A percentile compares a stretch with the other conserved stretches of the same genome.
Conservation (phyloP, 2,329 filamentous ascomycete species). For the Pseudogymnoascus sp. region DNA sequence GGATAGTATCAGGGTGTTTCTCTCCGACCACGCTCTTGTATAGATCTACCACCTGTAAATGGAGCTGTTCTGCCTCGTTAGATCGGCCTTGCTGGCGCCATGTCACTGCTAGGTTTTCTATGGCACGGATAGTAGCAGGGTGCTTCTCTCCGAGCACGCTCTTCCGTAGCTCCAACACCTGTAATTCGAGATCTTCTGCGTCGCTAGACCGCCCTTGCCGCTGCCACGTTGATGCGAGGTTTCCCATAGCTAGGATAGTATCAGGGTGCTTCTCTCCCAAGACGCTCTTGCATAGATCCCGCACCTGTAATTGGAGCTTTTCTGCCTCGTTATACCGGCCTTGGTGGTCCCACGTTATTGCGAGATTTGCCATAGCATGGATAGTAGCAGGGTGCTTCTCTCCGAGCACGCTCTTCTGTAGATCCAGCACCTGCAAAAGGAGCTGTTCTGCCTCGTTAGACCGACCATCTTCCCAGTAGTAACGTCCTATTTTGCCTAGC, state of each 20-base stretch:
- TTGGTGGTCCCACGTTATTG: constrained; percentile 13
- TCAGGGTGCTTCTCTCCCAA: constrained; percentile 9
- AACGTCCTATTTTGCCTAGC: constrained; percentile 17
- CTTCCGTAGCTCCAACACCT: constrained; percentile 16
- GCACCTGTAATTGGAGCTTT: constrained; percentile 14
- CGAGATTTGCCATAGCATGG: constrained; percentile 12
- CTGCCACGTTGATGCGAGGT: constrained; percentile 19
- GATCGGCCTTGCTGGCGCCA: constrained; percentile 20
- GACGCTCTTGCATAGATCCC: constrained; percentile 16
- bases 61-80: constrained; percentile 23
- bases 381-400: neutral
- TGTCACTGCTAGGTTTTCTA: constrained; percentile 20
- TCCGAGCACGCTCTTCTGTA: neutral
- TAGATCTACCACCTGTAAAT: constrained; percentile 15
- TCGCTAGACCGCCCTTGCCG: constrained; percentile 23
- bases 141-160: constrained; percentile 5
- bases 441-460: constrained; percentile 24
- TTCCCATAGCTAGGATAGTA: constrained; percentile 21
- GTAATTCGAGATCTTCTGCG: constrained; percentile 19
- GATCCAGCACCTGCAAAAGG: neutral
- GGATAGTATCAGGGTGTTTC: constrained; percentile 17
- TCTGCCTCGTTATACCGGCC: constrained; percentile 25
- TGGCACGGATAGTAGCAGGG: constrained; percentile 20
- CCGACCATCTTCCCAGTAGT: constrained; percentile 22
- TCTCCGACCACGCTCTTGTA: constrained; percentile 12